Base-by-base conservation (phyloP, 805 yeast genomes). In the Nakazawaea ambrosiae region DNA sequence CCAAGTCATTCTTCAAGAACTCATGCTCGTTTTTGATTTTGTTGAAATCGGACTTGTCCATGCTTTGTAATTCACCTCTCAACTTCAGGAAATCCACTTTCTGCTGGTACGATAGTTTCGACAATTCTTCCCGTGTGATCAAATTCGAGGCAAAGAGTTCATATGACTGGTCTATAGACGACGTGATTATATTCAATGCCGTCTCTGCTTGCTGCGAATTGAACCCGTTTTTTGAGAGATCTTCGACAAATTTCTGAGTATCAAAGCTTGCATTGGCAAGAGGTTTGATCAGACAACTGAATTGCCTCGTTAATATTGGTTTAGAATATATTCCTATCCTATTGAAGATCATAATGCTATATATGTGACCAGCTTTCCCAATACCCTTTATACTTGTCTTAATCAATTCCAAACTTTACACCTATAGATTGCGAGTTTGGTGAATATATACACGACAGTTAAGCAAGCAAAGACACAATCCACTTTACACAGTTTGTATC, bases 1-100 rank as follows among this genome's bases (percentile, higher is more conserved):
- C 96, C 41, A 92, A 64, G 52, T 89, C 96, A 31, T 84, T 79
- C 37, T 81, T 70, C 25, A 92, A 67, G 37, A 87, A 70, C 49
- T 90, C 97, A 53, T 85, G 90, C 54, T 92, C 97, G 51, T 81
- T 84, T 50, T 81, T 79, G 43, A 90, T 70, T 36, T 77, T 75
- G 41, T 83, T 79, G 52, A 85, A 83, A 51, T 92, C 97, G 20
- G 87, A 73, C 53, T 79, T 78, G 61, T 92, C 97, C 58, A 86
- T 75, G 34, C 87, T 78, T 49, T 87, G 89, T 29, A 92, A 68
- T 56, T 90, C 97, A 23, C 96, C 95, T 53, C 89, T 81, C 43
- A 92, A 70, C 54, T 90, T 90, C 27, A 96, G 92, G 68, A 92
- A 90, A 54, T 92, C 97, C 23, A 92, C 97, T 49, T 90, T 86